phyloP scores from a whole-genome alignment of 768 basidiomycete species.

The Pleurotus giganteus region DNA sequence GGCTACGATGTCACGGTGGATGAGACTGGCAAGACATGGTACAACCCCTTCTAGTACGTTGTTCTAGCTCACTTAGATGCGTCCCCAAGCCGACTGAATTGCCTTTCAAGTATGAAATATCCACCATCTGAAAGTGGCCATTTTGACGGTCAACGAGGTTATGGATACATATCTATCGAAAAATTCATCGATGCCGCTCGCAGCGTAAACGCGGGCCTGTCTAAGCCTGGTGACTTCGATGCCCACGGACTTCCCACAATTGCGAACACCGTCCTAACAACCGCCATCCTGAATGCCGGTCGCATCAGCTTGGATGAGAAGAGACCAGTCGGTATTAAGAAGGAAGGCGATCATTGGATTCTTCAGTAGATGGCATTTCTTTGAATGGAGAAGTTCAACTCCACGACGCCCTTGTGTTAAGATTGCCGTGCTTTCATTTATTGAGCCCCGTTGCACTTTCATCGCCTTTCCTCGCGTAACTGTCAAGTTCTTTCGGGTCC shows the following conservation, averaged over 20 bases:
- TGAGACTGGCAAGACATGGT: constrained; percentile 80
- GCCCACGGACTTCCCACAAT: constrained; percentile 82
- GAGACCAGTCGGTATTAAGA: constrained; percentile 75
- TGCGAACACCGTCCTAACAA: constrained; percentile 82
- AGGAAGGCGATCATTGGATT: constrained; percentile 61
- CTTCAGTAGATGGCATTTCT: constrained; percentile 47
- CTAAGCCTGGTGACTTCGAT: constrained; percentile 74
- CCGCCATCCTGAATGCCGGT: constrained; percentile 88
- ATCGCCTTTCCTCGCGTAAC: not conserved
- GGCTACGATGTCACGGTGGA: constrained; percentile 90
- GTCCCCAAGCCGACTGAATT: constrained; percentile 10
- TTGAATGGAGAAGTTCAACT: not conserved
- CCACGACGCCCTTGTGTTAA: not conserved
- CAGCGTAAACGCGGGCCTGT: constrained; percentile 68
- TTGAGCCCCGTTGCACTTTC: not conserved
- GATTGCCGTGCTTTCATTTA: not conserved
- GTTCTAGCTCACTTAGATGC: constrained; percentile 1
- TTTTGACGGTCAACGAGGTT: constrained; percentile 93
- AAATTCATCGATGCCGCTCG: constrained; percentile 87
- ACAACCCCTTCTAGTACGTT: constrained; percentile 89
- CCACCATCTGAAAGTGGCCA: constrained; percentile 88
- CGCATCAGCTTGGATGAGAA: constrained; percentile 90
- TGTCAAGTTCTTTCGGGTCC: not conserved
- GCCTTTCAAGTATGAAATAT: constrained; percentile 81
- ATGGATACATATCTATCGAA: constrained; percentile 89